A percentile compares a stretch with the other conserved stretches of the same genome.
These are phyloP conservation scores for Ophiostoma triangulosporum DNA, from an alignment of 2,329 filamentous ascomycete genomes.

Conservation along the genomic window DNA sequence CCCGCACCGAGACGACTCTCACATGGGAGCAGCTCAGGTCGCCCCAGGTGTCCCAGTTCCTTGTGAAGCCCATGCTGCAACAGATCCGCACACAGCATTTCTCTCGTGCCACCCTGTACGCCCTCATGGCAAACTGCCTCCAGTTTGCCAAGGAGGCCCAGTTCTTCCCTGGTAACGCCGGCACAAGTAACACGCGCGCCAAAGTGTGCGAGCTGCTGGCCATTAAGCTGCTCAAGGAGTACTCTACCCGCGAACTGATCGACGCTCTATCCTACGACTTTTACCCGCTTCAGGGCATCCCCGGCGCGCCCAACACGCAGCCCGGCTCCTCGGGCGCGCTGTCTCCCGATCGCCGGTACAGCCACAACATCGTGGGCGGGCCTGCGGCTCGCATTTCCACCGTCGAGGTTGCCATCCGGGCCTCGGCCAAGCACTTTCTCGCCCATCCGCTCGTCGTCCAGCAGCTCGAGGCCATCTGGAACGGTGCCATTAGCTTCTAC, in stretches of 20 bases:
- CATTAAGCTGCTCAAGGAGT: constrained; percentile 81
- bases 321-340: constrained; percentile 20
- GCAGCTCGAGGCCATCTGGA: constrained; percentile 95
- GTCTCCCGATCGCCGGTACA: constrained; percentile 27
- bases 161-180: constrained; percentile 68
- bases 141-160: constrained; percentile 86
- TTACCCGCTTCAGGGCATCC: constrained; percentile 74
- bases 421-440: constrained; percentile 83
- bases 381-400: constrained; percentile 71
- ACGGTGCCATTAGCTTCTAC: constrained; percentile 87
- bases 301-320: constrained; percentile 25
- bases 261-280: constrained; percentile 94
- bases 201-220: constrained; percentile 84
- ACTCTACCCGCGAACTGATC: constrained; percentile 76
- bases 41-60: constrained; percentile 91
- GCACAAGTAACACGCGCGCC: constrained; percentile 70
- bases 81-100: constrained; percentile 75
- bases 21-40: constrained; percentile 91
- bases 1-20: constrained; percentile 80
- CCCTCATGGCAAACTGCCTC: constrained; percentile 82
- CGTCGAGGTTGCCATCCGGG: constrained; percentile 76
- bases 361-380: constrained; percentile 31
- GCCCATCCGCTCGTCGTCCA: constrained; percentile 85
- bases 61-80: constrained; percentile 89
- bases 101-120: constrained; percentile 74